phyloP scores from a whole-genome alignment of 352 stramenopile species.

The Phytophthora fragariae region DNA sequence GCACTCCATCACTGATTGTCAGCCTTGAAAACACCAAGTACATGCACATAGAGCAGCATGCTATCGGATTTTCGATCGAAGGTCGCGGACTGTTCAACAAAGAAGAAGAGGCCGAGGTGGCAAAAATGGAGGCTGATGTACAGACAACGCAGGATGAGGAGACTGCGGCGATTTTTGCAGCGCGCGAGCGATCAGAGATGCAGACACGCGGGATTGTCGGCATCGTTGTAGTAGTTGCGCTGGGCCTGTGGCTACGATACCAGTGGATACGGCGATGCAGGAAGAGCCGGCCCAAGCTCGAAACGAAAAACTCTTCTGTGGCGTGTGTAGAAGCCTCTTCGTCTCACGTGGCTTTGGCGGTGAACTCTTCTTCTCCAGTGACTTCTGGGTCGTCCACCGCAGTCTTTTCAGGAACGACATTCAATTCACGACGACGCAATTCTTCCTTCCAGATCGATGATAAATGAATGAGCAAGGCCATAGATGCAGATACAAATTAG shows the following conservation, averaged over 20 bases:
- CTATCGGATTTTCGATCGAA: constrained; percentile 84
- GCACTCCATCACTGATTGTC: constrained; percentile 60
- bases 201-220: constrained; percentile 32
- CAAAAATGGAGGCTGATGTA: constrained; percentile 55
- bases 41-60: constrained; percentile 65
- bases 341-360: constrained; percentile 32
- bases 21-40: constrained; percentile 70
- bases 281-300: constrained; percentile 31
- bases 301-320: constrained; percentile 30
- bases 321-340: constrained; percentile 8
- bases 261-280: constrained; percentile 41
- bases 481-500: constrained; percentile 23
- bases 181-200: constrained; percentile 31
- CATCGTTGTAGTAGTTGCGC: constrained; percentile 23
- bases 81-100: constrained; percentile 61
- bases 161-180: constrained; percentile 36
- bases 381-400: constrained; percentile 34
- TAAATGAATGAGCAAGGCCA: constrained; percentile 25
- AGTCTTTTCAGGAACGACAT: constrained; percentile 35
- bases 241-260: constrained; percentile 44
- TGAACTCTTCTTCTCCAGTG: constrained; percentile 33
- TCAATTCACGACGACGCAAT: constrained; percentile 40
- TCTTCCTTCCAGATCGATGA: constrained; percentile 48
- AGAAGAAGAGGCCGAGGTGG: constrained; percentile 66
- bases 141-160: constrained; percentile 46